These are phyloP conservation scores for Pythium pyrilobum DNA, from an alignment of 352 stramenopile species.

Conservation along the genomic window DNA sequence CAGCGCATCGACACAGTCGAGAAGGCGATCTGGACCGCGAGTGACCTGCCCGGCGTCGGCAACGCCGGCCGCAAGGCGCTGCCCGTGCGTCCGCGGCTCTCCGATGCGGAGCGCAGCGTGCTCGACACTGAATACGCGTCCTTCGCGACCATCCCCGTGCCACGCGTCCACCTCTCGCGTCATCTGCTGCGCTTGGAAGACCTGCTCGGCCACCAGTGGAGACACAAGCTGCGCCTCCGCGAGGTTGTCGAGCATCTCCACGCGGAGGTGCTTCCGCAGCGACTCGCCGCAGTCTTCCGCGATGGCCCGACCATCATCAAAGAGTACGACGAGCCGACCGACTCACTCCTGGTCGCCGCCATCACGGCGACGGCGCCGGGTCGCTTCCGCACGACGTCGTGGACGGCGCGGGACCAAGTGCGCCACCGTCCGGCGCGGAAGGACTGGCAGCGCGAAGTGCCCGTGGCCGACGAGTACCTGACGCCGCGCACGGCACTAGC, in stretches of 20 bases:
- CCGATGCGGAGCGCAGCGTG: constrained; percentile 37
- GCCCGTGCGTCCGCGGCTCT: constrained; percentile 30
- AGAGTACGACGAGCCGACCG: constrained; percentile 48
- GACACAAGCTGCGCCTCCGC: constrained; percentile 42
- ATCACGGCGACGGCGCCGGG: constrained; percentile 46
- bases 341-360: constrained; percentile 48
- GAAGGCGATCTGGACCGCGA: constrained; percentile 44
- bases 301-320: constrained; percentile 33
- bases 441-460: constrained; percentile 49
- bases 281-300: constrained; percentile 40
- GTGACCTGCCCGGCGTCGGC: constrained; percentile 62
- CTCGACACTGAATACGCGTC: constrained; percentile 51
- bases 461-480: constrained; percentile 41
- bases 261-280: constrained; percentile 47
- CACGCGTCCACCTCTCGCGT: constrained; percentile 44
- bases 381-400: constrained; percentile 35
- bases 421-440: constrained; percentile 63
- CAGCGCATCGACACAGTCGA: constrained; percentile 45
- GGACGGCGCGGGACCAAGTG: constrained; percentile 52
- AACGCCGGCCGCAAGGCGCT: constrained; percentile 60
- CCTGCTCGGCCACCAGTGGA: constrained; percentile 42
- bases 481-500: constrained; percentile 52
- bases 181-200: constrained; percentile 61
- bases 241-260: constrained; percentile 32
- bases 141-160: constrained; percentile 25